Evolutionary conservation across 306 rosid genomes (phyloP).

Genomic region (Vigna hirtella): DNA sequence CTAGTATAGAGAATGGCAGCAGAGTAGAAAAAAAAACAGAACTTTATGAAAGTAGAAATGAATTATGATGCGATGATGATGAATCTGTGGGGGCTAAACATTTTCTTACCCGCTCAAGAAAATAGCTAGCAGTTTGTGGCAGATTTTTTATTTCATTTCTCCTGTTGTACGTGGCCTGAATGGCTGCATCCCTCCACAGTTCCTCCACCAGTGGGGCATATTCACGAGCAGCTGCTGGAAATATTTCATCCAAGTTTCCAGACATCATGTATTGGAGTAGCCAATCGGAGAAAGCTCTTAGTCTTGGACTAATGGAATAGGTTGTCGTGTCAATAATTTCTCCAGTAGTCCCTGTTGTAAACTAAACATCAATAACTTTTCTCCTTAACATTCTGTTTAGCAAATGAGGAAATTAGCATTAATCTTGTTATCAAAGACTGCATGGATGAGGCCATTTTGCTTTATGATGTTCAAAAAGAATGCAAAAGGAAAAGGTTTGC

Average conservation of each 20-base stretch:
- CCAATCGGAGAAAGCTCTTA: constrained; percentile 72
- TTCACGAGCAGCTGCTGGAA: constrained; percentile 63
- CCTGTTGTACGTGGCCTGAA: constrained; percentile 72
- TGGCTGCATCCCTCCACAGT: constrained; percentile 79
- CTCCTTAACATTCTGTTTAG: not conserved
- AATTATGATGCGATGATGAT: constrained; percentile 11
- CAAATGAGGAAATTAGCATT: not conserved
- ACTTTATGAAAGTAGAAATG: not conserved
- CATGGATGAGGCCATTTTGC: not conserved
- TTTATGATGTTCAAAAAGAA: not conserved
- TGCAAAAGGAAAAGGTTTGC: not conserved
- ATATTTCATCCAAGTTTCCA: constrained; percentile 63
- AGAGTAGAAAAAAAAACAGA: not conserved
- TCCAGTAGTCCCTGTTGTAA: constrained; percentile 50
- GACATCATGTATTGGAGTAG: constrained; percentile 60
- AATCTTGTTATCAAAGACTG: not conserved
- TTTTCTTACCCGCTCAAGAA: constrained; percentile 69
- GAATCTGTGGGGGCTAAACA: constrained; percentile 8
- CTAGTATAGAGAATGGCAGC: not conserved
- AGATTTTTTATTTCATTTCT: constrained; percentile 74
- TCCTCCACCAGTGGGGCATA: constrained; percentile 68
- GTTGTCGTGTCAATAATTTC: constrained; percentile 45
- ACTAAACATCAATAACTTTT: constrained; percentile 30
- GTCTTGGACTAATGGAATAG: constrained; percentile 60
- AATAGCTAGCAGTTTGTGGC: constrained; percentile 72